Evolutionary conservation across 2,329 filamentous ascomycete species (phyloP).

Genomic region (Ophiostoma triangulosporum): DNA sequence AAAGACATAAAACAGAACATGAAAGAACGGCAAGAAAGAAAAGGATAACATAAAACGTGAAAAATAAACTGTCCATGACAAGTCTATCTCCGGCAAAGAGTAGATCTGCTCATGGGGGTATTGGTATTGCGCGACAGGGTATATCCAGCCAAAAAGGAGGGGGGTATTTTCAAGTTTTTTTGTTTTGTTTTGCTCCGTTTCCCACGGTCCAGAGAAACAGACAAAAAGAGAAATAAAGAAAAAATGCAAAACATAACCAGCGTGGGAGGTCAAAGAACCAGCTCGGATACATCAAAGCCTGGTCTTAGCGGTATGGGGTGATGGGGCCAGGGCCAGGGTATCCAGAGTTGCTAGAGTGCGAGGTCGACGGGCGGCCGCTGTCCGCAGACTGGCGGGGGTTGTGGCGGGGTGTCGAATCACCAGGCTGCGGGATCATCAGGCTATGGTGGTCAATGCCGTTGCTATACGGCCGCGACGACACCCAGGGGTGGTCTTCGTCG

Average conservation of each 20-base stretch:
- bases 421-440: slow-evolving; percentile 50
- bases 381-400: slow-evolving; percentile 74
- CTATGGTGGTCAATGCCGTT: slow-evolving; percentile 52
- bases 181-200: slow-evolving; percentile 7
- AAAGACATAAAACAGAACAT: neutral
- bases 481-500: slow-evolving; percentile 68
- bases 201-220: slow-evolving; percentile 2
- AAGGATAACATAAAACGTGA: neutral
- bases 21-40: neutral
- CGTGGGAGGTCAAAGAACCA: neutral
- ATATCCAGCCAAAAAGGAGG: slow-evolving; percentile 42
- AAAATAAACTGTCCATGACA: slow-evolving; percentile 8
- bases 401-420: slow-evolving; percentile 75
- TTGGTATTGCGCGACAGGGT: slow-evolving; percentile 44
- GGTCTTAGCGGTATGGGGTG: slow-evolving; percentile 76
- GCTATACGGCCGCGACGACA: slow-evolving; percentile 44
- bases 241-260: slow-evolving; percentile 22
- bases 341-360: slow-evolving; percentile 91
- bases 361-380: slow-evolving; percentile 84
- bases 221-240: slow-evolving; percentile 15
- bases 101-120: neutral
- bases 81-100: slow-evolving; percentile 6
- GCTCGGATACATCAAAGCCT: slow-evolving; percentile 19
- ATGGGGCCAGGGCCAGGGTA: slow-evolving; percentile 85
- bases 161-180: slow-evolving; percentile 32